phyloP scores from a whole-genome alignment of 1,284 basidiomycete species.

The Austroboletus novae-zelandiae region DNA sequence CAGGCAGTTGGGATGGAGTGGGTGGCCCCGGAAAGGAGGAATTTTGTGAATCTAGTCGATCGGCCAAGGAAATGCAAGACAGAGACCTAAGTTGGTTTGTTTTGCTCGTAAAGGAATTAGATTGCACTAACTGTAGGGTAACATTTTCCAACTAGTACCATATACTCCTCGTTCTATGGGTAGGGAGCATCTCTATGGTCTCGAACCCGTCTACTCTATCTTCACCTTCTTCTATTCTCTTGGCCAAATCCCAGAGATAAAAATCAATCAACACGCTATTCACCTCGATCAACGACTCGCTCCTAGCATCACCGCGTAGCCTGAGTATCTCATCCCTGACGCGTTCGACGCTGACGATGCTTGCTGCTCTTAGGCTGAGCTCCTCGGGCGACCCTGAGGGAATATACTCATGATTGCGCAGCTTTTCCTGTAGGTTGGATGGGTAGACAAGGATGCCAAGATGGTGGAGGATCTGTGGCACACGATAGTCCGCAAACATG shows the following conservation, averaged over 20 bases:
- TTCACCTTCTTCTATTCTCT: conserved; percentile 62
- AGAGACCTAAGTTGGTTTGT: neutral
- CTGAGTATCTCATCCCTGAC: conserved; percentile 46
- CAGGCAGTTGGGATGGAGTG: conserved; percentile 26
- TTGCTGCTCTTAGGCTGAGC: conserved; percentile 67
- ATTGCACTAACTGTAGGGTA: conserved; percentile 12
- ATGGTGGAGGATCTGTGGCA: conserved; percentile 82
- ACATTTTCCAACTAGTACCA: conserved; percentile 61
- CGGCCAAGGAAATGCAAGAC: conserved; percentile 7
- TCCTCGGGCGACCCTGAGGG: conserved; percentile 61
- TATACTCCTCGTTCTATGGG: conserved; percentile 76
- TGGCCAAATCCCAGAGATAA: conserved; percentile 83
- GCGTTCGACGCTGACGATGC: conserved; percentile 74
- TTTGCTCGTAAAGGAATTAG: neutral
- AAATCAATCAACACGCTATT: conserved; percentile 84
- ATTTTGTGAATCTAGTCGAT: conserved; percentile 17
- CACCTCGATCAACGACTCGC: conserved; percentile 36
- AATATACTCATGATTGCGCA: conserved; percentile 46
- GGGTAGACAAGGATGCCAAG: conserved; percentile 71
- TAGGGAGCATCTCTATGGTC: conserved; percentile 60
- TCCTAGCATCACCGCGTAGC: conserved; percentile 12
- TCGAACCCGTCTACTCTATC: conserved; percentile 55
- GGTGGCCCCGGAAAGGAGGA: conserved; percentile 29
- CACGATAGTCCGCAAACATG: conserved; percentile 87
- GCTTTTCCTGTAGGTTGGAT: conserved; percentile 45